Evolutionary conservation across 306 rosid species (phyloP), one percentile per base, ranked within the genome.

Genomic region (Nissolia schottii): DNA sequence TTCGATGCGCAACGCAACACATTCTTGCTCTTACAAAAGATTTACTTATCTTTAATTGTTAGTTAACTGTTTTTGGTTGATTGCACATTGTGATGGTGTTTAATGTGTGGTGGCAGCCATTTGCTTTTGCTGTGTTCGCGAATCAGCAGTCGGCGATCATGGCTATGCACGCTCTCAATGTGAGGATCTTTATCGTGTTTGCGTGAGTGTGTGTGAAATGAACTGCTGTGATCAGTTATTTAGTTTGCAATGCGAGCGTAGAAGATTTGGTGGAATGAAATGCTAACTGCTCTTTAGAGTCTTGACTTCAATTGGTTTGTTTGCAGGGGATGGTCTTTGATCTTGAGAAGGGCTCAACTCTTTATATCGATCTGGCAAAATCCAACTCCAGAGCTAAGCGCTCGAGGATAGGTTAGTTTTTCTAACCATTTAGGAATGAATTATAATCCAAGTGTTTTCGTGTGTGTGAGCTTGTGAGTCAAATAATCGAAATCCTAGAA

Each of bases 321-420:
- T 81, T 80, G 67, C 81, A 91, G 97, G 99, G 99, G 48, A 83
- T 94, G 97, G 87, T 94, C 38, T 94, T 94, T 85, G 99, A 94
- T 87, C 96, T 94, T 77, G 96, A 94, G 77, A 88, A 86, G 84
- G 95, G 87, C 38, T 91, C 99, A 20, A 85, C 89, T 7, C 81
- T 94, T 4, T 94, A 87, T 69, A 83, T 94, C 79, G 95, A 94
- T 85, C 81, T 94, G 31, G 99, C 99, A 14, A 94, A 91, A 81
- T 89, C 99, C 49, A 94, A 91, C 79, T 94, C 99, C 69, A 85
- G 96, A 79, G 79, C 99, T 37, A 91, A 91, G 83, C 93, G 99
- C 25, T 65, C 85, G 25, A 89, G 99, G 80, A 40, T 88, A 61
- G 83, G 83, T 79, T 15, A 67, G 45, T 48, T 37, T 73, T 58